A percentile compares a stretch with the other conserved stretches of the same genome.
These are phyloP conservation scores for Kwoniella bestiolae DNA, from an alignment of 768 basidiomycete genomes.

Conservation along the genomic window DNA sequence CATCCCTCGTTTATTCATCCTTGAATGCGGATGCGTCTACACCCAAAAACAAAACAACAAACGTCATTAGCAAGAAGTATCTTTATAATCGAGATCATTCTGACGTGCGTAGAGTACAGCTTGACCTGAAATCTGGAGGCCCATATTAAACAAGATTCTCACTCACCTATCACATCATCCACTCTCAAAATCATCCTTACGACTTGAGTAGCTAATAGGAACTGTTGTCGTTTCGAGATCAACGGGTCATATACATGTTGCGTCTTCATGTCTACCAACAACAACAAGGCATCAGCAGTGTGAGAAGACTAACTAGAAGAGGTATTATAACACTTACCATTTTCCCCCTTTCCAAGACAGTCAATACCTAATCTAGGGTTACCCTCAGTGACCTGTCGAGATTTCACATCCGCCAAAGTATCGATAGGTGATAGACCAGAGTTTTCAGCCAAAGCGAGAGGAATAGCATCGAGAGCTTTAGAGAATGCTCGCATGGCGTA, in stretches of 20 bases:
- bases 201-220: conserved; percentile 79
- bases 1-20: conserved; percentile 29
- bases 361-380: conserved; percentile 90
- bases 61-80: conserved; percentile 16
- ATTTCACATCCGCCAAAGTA: conserved; percentile 93
- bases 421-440: conserved; percentile 95
- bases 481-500: conserved; percentile 99
- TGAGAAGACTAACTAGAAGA: background rate
- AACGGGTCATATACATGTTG: conserved; percentile 97
- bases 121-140: background rate
- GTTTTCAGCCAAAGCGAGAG: conserved; percentile 96
- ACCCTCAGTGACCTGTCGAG: conserved; percentile 82
- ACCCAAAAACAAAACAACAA: background rate
- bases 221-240: conserved; percentile 96
- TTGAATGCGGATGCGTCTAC: conserved; percentile 35
- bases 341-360: conserved; percentile 81
- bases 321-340: conserved; percentile 65
- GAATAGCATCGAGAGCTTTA: conserved; percentile 90
- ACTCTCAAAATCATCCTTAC: conserved; percentile 57
- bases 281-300: conserved; percentile 3
- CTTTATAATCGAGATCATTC: no score
- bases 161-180: conserved; percentile 57
- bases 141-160: background rate
- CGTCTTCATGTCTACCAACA: conserved; percentile 82
- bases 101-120: background rate